A percentile compares a stretch with the other conserved stretches of the same genome.
Conservation (phyloP, 139 green algal genomes). For the Haematococcus sp. region DNA sequence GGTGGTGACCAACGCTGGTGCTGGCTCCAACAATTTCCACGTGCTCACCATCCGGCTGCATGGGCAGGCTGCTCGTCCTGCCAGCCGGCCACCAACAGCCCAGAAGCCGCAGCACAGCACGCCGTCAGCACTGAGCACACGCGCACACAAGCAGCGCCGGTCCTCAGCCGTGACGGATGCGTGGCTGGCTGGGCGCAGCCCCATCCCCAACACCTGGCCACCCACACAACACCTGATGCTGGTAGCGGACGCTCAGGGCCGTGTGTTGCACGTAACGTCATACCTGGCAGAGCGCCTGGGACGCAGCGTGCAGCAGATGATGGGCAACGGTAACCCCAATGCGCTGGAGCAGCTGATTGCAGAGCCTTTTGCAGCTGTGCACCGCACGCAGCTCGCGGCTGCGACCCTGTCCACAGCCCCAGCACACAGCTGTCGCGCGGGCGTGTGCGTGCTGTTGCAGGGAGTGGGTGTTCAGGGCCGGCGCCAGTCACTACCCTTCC, state of each 20-base stretch:
- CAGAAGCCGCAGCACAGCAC: no score
- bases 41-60: no score
- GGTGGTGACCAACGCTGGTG: neutral
- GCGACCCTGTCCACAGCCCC: neutral
- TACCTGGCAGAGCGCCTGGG: conserved; percentile 14
- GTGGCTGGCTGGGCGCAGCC: no score
- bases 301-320: neutral
- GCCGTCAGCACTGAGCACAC: no score
- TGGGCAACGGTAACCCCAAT: no score
- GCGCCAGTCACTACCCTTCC: neutral
- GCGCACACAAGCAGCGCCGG: no score
- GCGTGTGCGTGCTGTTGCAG: conserved; percentile 3
- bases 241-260: conserved; percentile 37
- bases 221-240: conserved; percentile 30
- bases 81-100: no score
- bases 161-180: no score
- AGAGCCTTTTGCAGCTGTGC: neutral
- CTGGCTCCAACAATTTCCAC: no score
- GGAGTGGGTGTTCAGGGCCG: neutral
- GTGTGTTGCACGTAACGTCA: conserved; percentile 37
- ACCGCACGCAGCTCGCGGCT: neutral
- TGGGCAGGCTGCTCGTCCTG: no score
- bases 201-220: no score
- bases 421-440: neutral
- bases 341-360: no score